phyloP scores from a whole-genome alignment of 305 asterid species.

The Euphrasia arctica region DNA sequence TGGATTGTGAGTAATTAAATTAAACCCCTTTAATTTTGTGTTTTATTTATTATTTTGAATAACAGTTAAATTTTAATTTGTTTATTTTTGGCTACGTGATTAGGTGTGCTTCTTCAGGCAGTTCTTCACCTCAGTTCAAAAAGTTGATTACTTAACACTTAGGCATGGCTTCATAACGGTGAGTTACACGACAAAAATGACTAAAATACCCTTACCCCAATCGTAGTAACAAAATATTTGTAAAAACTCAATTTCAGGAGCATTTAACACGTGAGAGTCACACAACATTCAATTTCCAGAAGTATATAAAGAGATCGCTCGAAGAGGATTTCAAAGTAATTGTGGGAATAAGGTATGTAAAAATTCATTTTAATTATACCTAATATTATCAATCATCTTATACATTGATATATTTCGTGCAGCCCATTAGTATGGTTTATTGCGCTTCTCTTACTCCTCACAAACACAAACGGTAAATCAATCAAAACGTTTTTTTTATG shows the following conservation, averaged over 20 bases:
- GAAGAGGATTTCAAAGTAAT: conserved; percentile 79
- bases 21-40: conserved; percentile 16
- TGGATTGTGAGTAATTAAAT: conserved; percentile 46
- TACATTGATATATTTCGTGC: conserved; percentile 30
- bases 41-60: background rate
- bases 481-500: background rate
- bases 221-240: background rate
- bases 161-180: conserved; percentile 81
- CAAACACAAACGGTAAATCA: conserved; percentile 61
- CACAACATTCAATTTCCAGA: conserved; percentile 66
- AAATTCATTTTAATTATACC: background rate
- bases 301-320: conserved; percentile 64
- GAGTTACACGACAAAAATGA: conserved; percentile 17
- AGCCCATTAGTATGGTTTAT: conserved; percentile 72
- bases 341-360: conserved; percentile 64
- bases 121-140: conserved; percentile 58
- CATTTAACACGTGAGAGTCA: conserved; percentile 68
- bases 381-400: background rate
- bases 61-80: background rate
- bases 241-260: conserved; percentile 42
- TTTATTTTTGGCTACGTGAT: background rate
- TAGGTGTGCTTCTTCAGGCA: conserved; percentile 89
- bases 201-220: background rate
- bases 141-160: conserved; percentile 75
- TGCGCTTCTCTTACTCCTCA: conserved; percentile 54